A percentile compares a stretch with the other conserved stretches of the same genome.
These are phyloP conservation scores for Cladosporium sp. DNA, from an alignment of 2,329 filamentous ascomycete genomes.

Conservation along the genomic window DNA sequence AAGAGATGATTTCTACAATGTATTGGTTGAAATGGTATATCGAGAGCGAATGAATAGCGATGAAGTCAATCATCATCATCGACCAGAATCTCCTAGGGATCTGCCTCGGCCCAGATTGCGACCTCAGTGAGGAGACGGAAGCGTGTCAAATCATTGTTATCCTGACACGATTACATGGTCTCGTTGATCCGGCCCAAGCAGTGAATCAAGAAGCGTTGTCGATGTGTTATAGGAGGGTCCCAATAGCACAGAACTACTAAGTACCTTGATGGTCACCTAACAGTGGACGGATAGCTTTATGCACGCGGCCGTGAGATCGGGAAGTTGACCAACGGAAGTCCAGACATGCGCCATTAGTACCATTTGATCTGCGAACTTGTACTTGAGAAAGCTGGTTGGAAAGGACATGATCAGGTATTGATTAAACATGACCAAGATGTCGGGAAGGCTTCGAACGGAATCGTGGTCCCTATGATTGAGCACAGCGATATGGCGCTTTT, in stretches of 20 bases:
- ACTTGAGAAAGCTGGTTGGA: background rate
- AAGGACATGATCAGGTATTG: background rate
- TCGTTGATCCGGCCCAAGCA: background rate
- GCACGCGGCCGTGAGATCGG: background rate
- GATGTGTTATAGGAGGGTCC: background rate
- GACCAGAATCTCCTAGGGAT: background rate
- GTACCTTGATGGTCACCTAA: background rate
- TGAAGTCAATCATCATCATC: background rate
- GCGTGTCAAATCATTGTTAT: background rate
- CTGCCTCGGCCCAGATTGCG: conserved; percentile 1
- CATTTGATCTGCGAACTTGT: background rate
- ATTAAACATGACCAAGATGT: too few relatives aligned
- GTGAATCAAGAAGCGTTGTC: background rate
- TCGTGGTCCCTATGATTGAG: background rate
- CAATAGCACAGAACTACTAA: background rate
- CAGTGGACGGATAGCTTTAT: background rate
- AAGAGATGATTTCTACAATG: background rate
- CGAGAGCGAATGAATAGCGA: background rate
- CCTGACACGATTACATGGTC: background rate
- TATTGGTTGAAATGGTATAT: background rate
- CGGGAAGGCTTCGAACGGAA: too few relatives aligned
- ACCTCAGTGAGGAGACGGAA: background rate
- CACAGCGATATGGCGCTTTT: background rate
- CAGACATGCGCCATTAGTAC: background rate
- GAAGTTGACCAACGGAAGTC: background rate